Evolutionary conservation across 2,329 filamentous ascomycete genomes (phyloP).

Genomic region (Sphaceloma murrayae): DNA sequence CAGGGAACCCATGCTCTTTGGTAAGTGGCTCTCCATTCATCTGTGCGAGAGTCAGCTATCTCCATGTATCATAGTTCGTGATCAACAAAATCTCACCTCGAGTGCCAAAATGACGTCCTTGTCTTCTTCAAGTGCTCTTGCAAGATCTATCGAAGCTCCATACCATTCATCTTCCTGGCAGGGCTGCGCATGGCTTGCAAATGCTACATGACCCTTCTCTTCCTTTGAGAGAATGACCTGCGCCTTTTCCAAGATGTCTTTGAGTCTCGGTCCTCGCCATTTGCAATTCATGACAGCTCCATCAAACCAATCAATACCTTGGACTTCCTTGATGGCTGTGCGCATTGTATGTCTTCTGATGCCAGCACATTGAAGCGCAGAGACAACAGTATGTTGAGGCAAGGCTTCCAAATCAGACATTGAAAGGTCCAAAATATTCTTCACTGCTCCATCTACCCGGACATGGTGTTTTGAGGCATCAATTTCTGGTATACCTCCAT

Average conservation of each 20-base stretch:
- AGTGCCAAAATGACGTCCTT: conserved; percentile 51
- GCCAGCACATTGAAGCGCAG: conserved; percentile 51
- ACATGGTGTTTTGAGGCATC: too few species aligned
- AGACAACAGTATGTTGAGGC: conserved; percentile 45
- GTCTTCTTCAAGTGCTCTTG: conserved; percentile 48
- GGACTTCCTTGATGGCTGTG: conserved; percentile 39
- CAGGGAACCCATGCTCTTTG: conserved; percentile 56
- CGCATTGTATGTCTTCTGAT: conserved; percentile 53
- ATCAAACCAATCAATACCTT: conserved; percentile 50
- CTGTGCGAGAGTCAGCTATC: too few species aligned
- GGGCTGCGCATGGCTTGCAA: conserved; percentile 47
- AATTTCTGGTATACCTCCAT: too few species aligned
- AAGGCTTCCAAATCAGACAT: too few species aligned
- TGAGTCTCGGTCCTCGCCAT: conserved; percentile 49
- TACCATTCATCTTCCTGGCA: conserved; percentile 52
- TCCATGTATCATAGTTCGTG: too few species aligned
- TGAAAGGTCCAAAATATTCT: too few species aligned
- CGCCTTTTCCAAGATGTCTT: conserved; percentile 48
- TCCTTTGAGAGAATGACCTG: conserved; percentile 41
- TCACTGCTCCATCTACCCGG: too few species aligned
- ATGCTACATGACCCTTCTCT: conserved; percentile 28
- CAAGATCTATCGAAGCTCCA: conserved; percentile 51
- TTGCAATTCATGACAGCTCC: conserved; percentile 53
- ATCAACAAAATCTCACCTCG: too few species aligned
- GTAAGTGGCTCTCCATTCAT: conserved; percentile 59